Percentiles rank a stretch among this genome's conserved stretches.
These are phyloP conservation scores for Fusarium sterilihyphosum DNA, from an alignment of 2,329 filamentous ascomycete species.

Conservation along the genomic window DNA sequence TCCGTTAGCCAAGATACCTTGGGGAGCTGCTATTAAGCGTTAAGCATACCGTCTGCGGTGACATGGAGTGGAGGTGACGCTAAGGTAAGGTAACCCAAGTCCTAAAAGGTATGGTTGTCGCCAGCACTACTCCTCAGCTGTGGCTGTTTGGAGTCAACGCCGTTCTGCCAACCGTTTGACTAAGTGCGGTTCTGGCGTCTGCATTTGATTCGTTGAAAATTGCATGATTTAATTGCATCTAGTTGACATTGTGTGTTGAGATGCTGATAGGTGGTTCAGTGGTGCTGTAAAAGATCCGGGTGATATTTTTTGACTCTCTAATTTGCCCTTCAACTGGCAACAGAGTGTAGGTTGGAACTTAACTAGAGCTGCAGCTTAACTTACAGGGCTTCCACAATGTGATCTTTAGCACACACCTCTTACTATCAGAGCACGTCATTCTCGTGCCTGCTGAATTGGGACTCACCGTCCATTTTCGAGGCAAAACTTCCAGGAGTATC, in stretches of 20 bases:
- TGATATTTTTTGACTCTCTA: background rate
- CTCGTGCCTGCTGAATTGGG: constrained; percentile 1
- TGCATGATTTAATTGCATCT: constrained; percentile 1
- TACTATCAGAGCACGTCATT: constrained; percentile 15
- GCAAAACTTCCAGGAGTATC: constrained; percentile 3
- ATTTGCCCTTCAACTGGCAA: background rate
- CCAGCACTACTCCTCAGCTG: constrained; percentile 27
- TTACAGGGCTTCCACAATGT: background rate
- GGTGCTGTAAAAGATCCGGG: background rate
- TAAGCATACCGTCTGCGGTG: background rate
- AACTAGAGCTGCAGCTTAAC: background rate
- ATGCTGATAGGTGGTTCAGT: constrained; percentile 4
- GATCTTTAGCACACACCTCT: background rate
- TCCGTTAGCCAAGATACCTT: background rate
- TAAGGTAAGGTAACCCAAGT: background rate
- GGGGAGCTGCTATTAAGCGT: constrained; percentile 8
- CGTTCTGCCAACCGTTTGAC: constrained; percentile 16
- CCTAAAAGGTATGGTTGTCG: background rate
- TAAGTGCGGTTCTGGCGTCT: constrained; percentile 25
- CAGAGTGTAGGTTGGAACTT: background rate
- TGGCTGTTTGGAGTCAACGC: constrained; percentile 13
- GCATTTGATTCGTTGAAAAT: constrained; percentile 16
- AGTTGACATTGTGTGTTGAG: background rate
- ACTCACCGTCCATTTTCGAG: constrained; percentile 7
- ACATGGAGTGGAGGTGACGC: constrained; percentile 5